These are phyloP conservation scores for Trichophyton benhamiae DNA, from an alignment of 2,329 filamentous ascomycete species.

Conservation along the genomic window DNA sequence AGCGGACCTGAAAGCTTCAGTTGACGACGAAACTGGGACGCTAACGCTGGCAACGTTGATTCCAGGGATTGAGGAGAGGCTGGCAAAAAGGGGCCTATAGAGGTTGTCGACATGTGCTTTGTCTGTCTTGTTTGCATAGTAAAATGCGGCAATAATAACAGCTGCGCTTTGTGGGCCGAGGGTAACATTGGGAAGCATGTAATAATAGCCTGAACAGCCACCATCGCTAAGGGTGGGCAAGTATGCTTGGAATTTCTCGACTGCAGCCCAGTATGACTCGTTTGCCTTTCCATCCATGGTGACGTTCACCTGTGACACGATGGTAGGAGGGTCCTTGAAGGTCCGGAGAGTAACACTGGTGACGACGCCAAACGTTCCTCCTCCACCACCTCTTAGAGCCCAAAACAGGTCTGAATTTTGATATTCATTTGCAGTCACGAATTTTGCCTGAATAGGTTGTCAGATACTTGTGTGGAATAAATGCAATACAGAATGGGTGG, in stretches of 20 bases:
- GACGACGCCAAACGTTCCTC: constrained; percentile 48
- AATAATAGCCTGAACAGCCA: constrained; percentile 13
- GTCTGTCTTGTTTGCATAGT: constrained; percentile 6
- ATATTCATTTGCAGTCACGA: constrained; percentile 37
- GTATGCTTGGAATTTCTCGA: constrained; percentile 11
- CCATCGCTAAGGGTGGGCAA: constrained; percentile 10
- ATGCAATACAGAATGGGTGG: constrained; percentile 17
- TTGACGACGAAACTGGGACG: not conserved
- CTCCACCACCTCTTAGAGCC: constrained; percentile 50
- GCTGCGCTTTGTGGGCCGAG: not conserved
- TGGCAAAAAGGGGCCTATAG: constrained; percentile 6
- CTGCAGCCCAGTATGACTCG: constrained; percentile 9
- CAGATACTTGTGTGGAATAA: constrained; percentile 16
- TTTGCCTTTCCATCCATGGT: constrained; percentile 8
- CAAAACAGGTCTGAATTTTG: constrained; percentile 50
- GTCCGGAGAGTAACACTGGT: constrained; percentile 43
- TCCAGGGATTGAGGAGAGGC: constrained; percentile 5
- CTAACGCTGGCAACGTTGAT: not conserved
- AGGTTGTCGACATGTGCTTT: constrained; percentile 3
- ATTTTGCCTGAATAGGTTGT: constrained; percentile 28
- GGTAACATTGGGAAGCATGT: constrained; percentile 8
- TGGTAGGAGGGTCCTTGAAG: constrained; percentile 7
- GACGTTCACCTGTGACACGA: constrained; percentile 9
- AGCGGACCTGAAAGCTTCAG: constrained; percentile 1
- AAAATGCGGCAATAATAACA: not conserved